Evolutionary conservation across 352 stramenopile species (phyloP).

Genomic region (Phytophthora brassicae): DNA sequence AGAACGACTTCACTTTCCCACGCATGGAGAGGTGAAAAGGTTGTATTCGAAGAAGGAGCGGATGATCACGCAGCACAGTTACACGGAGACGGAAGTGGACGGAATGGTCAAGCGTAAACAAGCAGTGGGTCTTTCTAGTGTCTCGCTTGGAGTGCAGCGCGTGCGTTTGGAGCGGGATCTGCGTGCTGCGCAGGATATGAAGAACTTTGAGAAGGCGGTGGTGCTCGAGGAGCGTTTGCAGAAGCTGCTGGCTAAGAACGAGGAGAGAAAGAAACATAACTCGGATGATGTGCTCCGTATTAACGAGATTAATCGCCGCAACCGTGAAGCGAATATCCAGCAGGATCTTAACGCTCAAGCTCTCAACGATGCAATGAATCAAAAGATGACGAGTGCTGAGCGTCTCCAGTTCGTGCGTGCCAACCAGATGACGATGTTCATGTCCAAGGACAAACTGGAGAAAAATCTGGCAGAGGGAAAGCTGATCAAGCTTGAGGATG

Average conservation of each 20-base stretch:
- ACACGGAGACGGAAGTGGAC: conserved; percentile 79
- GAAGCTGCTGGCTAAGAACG: conserved; percentile 63
- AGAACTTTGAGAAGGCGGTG: conserved; percentile 86
- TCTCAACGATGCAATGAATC: conserved; percentile 71
- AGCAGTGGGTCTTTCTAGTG: conserved; percentile 56
- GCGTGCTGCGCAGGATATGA: conserved; percentile 78
- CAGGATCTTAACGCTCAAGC: conserved; percentile 77
- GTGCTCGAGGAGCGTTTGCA: conserved; percentile 69
- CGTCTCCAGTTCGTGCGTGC: conserved; percentile 82
- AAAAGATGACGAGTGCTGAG: conserved; percentile 84
- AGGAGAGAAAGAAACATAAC: conserved; percentile 71
- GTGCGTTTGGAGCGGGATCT: conserved; percentile 82
- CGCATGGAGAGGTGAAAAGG: conserved; percentile 67
- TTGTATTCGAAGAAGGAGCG: conserved; percentile 62
- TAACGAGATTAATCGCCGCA: conserved; percentile 85
- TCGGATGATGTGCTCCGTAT: conserved; percentile 83
- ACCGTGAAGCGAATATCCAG: conserved; percentile 79
- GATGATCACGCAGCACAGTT: conserved; percentile 73
- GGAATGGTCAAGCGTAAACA: conserved; percentile 81
- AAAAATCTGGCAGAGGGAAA: conserved; percentile 80
- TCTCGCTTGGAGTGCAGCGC: conserved; percentile 75
- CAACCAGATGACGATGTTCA: conserved; percentile 85
- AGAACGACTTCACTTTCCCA: conserved; percentile 71
- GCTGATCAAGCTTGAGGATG: conserved; percentile 67
- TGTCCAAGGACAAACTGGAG: conserved; percentile 81